Percentiles rank a stretch among this genome's conserved stretches.
Evolutionary conservation across 2,329 filamentous ascomycete genomes (phyloP).

Genomic region (Venturia carpophila): DNA sequence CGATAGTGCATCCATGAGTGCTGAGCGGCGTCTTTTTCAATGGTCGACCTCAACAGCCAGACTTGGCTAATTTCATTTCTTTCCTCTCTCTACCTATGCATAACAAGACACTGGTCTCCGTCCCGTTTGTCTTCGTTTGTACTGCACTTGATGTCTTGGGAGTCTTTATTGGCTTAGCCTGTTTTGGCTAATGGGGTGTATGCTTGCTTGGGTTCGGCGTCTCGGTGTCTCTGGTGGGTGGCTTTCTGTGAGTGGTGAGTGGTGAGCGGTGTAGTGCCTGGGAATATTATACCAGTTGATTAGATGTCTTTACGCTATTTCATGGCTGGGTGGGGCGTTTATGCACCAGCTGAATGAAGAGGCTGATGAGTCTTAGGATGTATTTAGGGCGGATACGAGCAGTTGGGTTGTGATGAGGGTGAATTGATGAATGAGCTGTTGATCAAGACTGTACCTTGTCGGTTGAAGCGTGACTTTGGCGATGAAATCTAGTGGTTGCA

Average conservation of each 20-base stretch:
- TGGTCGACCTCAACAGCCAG: background rate
- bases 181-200: constrained; percentile 6
- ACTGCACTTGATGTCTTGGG: background rate
- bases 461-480: background rate
- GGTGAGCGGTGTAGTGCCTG: background rate
- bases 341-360: background rate
- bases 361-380: background rate
- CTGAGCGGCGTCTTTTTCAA: background rate
- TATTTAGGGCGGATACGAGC: background rate
- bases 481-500: too few relatives aligned
- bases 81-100: background rate
- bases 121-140: background rate
- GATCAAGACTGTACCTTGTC: background rate
- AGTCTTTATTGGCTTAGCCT: constrained; percentile 9
- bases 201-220: background rate
- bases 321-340: background rate
- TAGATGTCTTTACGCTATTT: constrained; percentile 1
- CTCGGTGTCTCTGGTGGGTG: background rate
- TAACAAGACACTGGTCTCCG: background rate
- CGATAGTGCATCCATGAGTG: constrained; percentile 12
- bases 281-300: background rate
- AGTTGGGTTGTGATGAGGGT: background rate
- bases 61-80: background rate
- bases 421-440: background rate
- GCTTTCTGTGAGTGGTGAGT: background rate